These are phyloP conservation scores for Murraya koenigii DNA, from an alignment of 345 rosid genomes.

Conservation along the genomic window DNA sequence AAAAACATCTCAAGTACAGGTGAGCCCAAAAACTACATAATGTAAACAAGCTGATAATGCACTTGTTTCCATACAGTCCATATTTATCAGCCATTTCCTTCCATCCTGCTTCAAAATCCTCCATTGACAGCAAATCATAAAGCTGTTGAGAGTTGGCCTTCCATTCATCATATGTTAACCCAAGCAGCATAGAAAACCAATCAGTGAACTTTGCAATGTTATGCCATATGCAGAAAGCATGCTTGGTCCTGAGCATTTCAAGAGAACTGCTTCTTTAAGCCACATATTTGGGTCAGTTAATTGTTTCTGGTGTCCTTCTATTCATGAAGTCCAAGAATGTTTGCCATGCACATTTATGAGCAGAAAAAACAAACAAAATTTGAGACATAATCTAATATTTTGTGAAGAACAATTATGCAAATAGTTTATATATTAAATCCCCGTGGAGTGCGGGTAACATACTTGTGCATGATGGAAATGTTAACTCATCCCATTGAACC, in stretches of 20 bases:
- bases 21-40: conserved; percentile 53
- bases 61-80: conserved; percentile 51
- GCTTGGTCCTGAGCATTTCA: conserved; percentile 51
- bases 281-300: conserved; percentile 59
- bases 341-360: conserved; percentile 20
- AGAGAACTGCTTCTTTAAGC: conserved; percentile 51
- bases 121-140: conserved; percentile 36
- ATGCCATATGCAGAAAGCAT: conserved; percentile 60
- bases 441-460: too few relatives aligned
- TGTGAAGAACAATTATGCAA: background rate
- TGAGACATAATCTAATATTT: background rate
- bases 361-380: background rate
- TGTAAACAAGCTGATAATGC: conserved; percentile 46
- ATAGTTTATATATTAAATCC: too few relatives aligned
- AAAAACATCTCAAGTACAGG: conserved; percentile 54
- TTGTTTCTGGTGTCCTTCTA: conserved; percentile 51
- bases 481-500: background rate
- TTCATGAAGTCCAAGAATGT: conserved; percentile 58
- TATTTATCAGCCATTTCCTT: conserved; percentile 44
- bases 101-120: conserved; percentile 57
- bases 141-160: conserved; percentile 48
- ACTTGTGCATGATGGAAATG: background rate
- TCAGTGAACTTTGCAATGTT: conserved; percentile 52
- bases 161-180: conserved; percentile 52
- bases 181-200: conserved; percentile 58